These are phyloP conservation scores for Mrakia blollopis DNA, from an alignment of 768 basidiomycete species.

Conservation along the genomic window DNA sequence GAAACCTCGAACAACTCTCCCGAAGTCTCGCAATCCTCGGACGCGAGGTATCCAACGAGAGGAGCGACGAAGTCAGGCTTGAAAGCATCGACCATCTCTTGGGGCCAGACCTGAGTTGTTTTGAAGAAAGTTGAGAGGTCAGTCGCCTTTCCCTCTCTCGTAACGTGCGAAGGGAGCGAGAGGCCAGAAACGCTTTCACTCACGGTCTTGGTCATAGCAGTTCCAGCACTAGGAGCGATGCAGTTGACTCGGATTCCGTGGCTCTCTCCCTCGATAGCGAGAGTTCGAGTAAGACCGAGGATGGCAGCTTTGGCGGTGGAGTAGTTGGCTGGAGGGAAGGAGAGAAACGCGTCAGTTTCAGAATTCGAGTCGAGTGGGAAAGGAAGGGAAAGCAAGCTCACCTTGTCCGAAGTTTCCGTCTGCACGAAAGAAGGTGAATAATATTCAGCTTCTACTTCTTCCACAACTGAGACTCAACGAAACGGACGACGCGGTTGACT, in stretches of 20 bases:
- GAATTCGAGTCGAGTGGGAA: background rate
- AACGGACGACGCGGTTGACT: constrained; percentile 42
- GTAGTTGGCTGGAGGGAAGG: constrained; percentile 52
- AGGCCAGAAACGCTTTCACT: constrained; percentile 27
- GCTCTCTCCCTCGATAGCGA: constrained; percentile 85
- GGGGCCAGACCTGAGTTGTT: constrained; percentile 40
- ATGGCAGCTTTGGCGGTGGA: constrained; percentile 90
- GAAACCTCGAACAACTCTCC: constrained; percentile 77
- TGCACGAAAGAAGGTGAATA: constrained; percentile 39
- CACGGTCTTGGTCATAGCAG: constrained; percentile 77
- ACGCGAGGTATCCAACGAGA: constrained; percentile 81
- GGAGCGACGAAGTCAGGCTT: constrained; percentile 90
- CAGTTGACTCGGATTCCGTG: constrained; percentile 85
- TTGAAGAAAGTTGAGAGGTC: background rate
- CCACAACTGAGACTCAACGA: background rate
- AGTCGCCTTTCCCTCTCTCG: too few relatives aligned
- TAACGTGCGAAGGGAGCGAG: too few relatives aligned
- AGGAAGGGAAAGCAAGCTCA: background rate
- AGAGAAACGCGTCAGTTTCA: background rate
- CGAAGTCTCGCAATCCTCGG: constrained; percentile 68
- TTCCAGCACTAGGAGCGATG: constrained; percentile 77
- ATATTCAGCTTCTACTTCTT: too few relatives aligned
- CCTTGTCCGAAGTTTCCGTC: constrained; percentile 92
- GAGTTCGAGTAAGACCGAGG: constrained; percentile 79
- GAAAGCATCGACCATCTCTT: constrained; percentile 42